These are phyloP conservation scores for Blechomonas ayalai DNA, from an alignment of 208 protist genomes.

Conservation along the genomic window DNA sequence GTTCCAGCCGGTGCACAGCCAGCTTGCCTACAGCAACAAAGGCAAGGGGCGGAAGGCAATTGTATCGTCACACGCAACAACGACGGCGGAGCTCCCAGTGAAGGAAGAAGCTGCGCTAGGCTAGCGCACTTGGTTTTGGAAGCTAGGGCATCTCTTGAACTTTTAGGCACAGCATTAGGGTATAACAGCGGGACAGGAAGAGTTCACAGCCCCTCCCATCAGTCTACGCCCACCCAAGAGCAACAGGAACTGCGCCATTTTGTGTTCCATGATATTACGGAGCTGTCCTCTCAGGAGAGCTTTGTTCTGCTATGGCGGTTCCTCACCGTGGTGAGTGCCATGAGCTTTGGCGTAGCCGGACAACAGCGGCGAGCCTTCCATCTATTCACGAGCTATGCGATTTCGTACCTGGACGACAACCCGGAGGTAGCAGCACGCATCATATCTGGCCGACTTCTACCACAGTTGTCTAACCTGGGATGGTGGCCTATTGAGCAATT, in stretches of 20 bases:
- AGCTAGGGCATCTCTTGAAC: too few relatives aligned
- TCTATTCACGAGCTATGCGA: constrained; percentile 36
- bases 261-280: constrained; percentile 16
- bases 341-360: constrained; percentile 22
- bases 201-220: too few relatives aligned
- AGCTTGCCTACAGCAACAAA: too few relatives aligned
- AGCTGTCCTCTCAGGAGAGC: constrained; percentile 22
- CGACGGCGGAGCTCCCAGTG: too few relatives aligned
- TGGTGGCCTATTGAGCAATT: constrained; percentile 47
- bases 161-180: too few relatives aligned
- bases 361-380: constrained; percentile 32
- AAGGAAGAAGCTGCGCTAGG: too few relatives aligned
- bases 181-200: too few relatives aligned
- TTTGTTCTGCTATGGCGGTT: constrained; percentile 35
- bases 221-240: constrained; percentile 3
- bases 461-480: constrained; percentile 30
- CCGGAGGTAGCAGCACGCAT: constrained; percentile 31
- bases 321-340: constrained; percentile 30
- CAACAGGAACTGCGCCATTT: background rate
- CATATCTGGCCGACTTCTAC: constrained; percentile 34
- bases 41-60: too few relatives aligned
- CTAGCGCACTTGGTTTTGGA: too few relatives aligned
- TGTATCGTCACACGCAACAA: too few relatives aligned
- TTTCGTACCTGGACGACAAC: constrained; percentile 36
- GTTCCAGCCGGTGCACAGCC: too few relatives aligned